These are phyloP conservation scores for Mucor irregularis DNA, from an alignment of 371 early-diverging fungal species.

Conservation along the genomic window DNA sequence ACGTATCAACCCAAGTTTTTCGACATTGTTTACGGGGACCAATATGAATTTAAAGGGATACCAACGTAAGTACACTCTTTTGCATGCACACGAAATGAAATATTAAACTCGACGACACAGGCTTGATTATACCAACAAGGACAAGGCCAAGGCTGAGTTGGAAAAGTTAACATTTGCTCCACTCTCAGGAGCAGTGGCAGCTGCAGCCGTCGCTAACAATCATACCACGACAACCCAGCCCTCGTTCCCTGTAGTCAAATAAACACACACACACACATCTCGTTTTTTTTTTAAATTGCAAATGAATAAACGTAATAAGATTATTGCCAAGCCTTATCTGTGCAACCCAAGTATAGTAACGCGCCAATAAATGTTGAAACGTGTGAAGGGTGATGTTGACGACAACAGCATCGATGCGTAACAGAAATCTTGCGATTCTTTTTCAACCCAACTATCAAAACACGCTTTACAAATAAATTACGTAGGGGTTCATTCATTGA, in stretches of 20 bases:
- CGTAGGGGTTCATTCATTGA: no score
- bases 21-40: slow-evolving; percentile 29
- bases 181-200: no score
- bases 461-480: no score
- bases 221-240: background rate
- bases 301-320: background rate
- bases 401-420: no score
- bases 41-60: slow-evolving; percentile 27
- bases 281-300: background rate
- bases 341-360: no score
- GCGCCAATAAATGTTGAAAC: no score
- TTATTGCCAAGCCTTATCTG: no score
- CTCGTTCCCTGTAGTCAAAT: background rate
- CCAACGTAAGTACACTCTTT: slow-evolving; percentile 7
- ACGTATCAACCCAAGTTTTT: slow-evolving; percentile 60
- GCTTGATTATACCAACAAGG: slow-evolving; percentile 21
- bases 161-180: slow-evolving; percentile 15
- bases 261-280: background rate
- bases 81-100: background rate
- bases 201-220: no score
- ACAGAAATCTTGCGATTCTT: no score
- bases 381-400: no score
- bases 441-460: no score
- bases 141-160: slow-evolving; percentile 16
- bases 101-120: slow-evolving; percentile 2